These are phyloP conservation scores for Botryobasidium botryosum DNA, from an alignment of 768 basidiomycete species.

Conservation along the genomic window DNA sequence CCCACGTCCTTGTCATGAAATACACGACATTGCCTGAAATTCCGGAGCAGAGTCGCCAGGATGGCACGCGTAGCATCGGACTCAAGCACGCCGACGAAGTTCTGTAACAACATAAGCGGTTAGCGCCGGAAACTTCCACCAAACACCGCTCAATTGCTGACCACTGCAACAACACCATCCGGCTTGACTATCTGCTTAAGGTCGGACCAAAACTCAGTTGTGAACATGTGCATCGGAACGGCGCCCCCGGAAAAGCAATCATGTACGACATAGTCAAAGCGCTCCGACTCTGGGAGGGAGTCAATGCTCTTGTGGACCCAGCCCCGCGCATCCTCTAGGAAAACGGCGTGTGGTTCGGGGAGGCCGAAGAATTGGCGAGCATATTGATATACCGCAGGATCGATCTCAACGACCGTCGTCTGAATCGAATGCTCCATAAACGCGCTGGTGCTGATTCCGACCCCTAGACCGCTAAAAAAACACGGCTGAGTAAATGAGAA, in stretches of 20 bases:
- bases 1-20: conserved; percentile 75
- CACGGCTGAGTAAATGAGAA: neutral
- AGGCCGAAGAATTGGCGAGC: conserved; percentile 68
- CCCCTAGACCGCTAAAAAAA: conserved; percentile 64
- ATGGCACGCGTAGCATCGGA: conserved; percentile 50
- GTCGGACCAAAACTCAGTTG: conserved; percentile 65
- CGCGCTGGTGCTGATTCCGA: conserved; percentile 63
- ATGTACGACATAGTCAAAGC: conserved; percentile 45
- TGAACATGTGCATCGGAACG: conserved; percentile 76
- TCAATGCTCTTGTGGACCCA: conserved; percentile 36
- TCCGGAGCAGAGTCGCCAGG: conserved; percentile 45
- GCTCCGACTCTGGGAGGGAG: too few species aligned
- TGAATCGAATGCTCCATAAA: conserved; percentile 51
- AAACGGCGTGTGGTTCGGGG: conserved; percentile 41
- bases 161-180: conserved; percentile 67
- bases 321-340: conserved; percentile 57
- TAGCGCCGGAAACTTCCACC: neutral
- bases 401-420: conserved; percentile 83
- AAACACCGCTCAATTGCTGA: too few species aligned
- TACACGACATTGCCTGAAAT: conserved; percentile 64
- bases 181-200: conserved; percentile 44
- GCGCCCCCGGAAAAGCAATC: conserved; percentile 91
- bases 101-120: too few species aligned
- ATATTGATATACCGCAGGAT: conserved; percentile 74
- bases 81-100: conserved; percentile 56